These are phyloP conservation scores for Umbilicus rupestris DNA, from an alignment of 164 flowering plant species.

Conservation along the genomic window DNA sequence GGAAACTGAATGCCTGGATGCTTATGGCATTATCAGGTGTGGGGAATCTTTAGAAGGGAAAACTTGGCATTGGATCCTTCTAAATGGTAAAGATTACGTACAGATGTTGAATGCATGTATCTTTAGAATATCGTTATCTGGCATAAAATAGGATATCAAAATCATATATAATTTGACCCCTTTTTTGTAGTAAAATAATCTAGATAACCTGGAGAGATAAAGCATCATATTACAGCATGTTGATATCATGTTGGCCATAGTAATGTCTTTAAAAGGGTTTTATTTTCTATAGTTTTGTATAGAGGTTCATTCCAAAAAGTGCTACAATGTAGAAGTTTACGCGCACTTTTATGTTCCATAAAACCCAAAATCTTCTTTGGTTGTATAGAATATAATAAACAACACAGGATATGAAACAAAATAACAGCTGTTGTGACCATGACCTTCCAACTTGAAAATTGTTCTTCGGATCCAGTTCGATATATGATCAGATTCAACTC, in stretches of 20 bases:
- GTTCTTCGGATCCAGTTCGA: not conserved
- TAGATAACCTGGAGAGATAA: no score
- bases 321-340: not conserved
- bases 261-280: no score
- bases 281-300: no score
- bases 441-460: not conserved
- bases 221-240: no score
- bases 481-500: not conserved
- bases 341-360: not conserved
- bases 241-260: no score
- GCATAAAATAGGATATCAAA: not conserved
- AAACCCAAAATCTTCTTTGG: no score
- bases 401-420: not conserved
- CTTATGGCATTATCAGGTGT: not conserved
- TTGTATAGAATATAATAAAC: no score
- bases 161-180: not conserved
- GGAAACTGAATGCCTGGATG: not conserved
- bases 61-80: not conserved
- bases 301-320: not conserved
- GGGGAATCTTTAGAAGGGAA: not conserved
- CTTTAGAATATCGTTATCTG: not conserved
- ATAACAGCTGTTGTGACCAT: not conserved
- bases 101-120: not conserved
- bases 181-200: no score
- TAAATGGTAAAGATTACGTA: not conserved